Evolutionary conservation across 2,329 filamentous ascomycete genomes (phyloP).

Genomic region (Beauveria varroae): DNA sequence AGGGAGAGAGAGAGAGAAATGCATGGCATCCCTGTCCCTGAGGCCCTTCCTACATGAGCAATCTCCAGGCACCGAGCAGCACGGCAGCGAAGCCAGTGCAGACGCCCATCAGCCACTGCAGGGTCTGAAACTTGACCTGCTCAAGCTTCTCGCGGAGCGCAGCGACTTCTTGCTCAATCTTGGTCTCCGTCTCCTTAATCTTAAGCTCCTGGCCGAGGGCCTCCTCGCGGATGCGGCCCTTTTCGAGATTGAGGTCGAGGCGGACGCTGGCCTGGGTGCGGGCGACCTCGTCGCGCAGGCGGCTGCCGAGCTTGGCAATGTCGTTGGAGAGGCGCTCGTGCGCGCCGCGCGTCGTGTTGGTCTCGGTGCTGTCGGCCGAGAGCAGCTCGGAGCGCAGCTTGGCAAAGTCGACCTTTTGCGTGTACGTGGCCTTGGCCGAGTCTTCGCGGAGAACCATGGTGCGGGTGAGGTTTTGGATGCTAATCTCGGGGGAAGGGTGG

Average conservation of each 20-base stretch:
- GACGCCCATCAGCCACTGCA: conserved; percentile 96
- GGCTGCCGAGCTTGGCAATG: conserved; percentile 83
- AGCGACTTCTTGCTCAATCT: conserved; percentile 96
- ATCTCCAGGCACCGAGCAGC: conserved; percentile 61
- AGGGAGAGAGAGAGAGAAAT: not conserved
- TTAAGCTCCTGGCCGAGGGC: conserved; percentile 94
- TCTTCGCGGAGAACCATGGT: conserved; percentile 98
- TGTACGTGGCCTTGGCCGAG: conserved; percentile 70
- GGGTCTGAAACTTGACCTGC: conserved; percentile 93
- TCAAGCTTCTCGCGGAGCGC: conserved; percentile 85
- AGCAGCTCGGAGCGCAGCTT: conserved; percentile 93
- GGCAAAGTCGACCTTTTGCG: conserved; percentile 94
- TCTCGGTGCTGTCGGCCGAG: conserved; percentile 85
- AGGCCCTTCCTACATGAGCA: conserved; percentile 48
- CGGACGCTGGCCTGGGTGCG: conserved; percentile 89
- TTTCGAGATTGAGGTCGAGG: conserved; percentile 90
- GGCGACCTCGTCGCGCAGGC: conserved; percentile 87
- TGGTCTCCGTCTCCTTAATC: conserved; percentile 96
- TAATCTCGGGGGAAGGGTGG: conserved; percentile 21
- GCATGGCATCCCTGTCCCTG: not conserved
- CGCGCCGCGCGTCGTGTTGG: conserved; percentile 75
- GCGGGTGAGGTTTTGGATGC: conserved; percentile 92
- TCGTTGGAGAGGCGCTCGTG: conserved; percentile 94
- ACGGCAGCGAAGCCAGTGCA: conserved; percentile 60
- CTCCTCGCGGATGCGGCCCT: conserved; percentile 92